These are phyloP conservation scores for Tolypocladium amazonense DNA, from an alignment of 2,329 filamentous ascomycete species.

Conservation along the genomic window DNA sequence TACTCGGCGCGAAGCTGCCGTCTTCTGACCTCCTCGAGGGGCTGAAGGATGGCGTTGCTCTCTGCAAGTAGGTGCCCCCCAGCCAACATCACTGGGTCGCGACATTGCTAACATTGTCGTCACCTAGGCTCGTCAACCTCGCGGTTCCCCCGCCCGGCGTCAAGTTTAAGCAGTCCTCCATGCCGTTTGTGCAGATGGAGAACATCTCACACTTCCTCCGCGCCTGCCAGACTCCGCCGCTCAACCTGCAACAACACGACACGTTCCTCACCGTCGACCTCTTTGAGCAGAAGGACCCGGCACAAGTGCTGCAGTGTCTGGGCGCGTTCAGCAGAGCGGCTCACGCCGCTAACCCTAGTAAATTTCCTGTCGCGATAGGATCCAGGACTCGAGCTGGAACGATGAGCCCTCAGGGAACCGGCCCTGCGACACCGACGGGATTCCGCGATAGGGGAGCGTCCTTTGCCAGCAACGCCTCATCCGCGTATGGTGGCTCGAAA, in stretches of 20 bases:
- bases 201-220: slow-evolving; percentile 95
- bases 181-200: slow-evolving; percentile 99
- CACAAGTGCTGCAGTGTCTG: slow-evolving; percentile 89
- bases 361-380: slow-evolving; percentile 69
- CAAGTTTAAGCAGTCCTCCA: slow-evolving; percentile 81
- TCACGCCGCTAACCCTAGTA: slow-evolving; percentile 58
- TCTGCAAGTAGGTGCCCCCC: slow-evolving; percentile 65
- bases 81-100: background rate
- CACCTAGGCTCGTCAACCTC: slow-evolving; percentile 68
- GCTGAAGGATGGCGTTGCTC: slow-evolving; percentile 80
- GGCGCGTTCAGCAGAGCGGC: slow-evolving; percentile 85
- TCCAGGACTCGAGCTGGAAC: slow-evolving; percentile 49
- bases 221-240: slow-evolving; percentile 73
- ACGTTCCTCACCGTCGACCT: slow-evolving; percentile 95
- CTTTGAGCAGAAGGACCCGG: slow-evolving; percentile 89
- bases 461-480: slow-evolving; percentile 48
- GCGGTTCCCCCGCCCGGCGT: slow-evolving; percentile 66
- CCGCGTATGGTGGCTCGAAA: slow-evolving; percentile 28
- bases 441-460: slow-evolving; percentile 38
- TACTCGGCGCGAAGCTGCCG: slow-evolving; percentile 63
- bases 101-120: slow-evolving; percentile 4
- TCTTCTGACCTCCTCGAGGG: slow-evolving; percentile 70
- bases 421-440: slow-evolving; percentile 35
- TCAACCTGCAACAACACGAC: slow-evolving; percentile 87
- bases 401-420: slow-evolving; percentile 58